Conservation (phyloP, 768 basidiomycete genomes). For the Daedaleopsis sinensis region DNA sequence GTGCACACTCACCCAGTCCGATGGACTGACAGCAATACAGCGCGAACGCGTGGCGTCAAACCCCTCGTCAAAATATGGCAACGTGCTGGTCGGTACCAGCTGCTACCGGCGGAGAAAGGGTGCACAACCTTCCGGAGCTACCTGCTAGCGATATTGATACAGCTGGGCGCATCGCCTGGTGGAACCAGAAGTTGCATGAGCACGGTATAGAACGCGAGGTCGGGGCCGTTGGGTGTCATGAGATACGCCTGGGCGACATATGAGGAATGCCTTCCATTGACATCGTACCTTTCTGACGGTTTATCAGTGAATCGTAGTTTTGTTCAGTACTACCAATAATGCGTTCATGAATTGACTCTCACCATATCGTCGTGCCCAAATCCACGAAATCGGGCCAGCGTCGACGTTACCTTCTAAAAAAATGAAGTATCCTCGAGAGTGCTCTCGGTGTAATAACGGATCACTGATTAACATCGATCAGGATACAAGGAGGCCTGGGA, state of each 20-base stretch:
- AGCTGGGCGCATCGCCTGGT: constrained; percentile 21
- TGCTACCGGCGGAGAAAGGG: constrained; percentile 12
- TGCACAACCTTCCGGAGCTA: constrained; percentile 20
- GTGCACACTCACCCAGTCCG: background rate
- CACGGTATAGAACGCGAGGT: constrained; percentile 18
- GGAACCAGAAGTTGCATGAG: constrained; percentile 28
- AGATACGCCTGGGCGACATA: constrained; percentile 12
- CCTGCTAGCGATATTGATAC: constrained; percentile 21
- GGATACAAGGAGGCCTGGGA: too few species aligned
- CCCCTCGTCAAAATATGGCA: constrained; percentile 20
- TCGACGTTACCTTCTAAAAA: too few species aligned
- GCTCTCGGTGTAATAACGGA: too few species aligned
- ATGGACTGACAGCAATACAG: constrained; percentile 15
- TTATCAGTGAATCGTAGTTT: background rate
- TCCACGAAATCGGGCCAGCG: too few species aligned
- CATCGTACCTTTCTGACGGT: background rate
- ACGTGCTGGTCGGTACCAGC: constrained; percentile 22
- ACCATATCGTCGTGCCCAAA: too few species aligned
- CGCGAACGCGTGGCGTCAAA: constrained; percentile 7
- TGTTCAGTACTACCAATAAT: too few species aligned
- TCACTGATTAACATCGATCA: too few species aligned
- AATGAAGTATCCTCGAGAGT: too few species aligned
- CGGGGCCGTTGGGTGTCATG: constrained; percentile 18
- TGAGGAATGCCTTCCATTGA: background rate
- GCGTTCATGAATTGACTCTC: too few species aligned